These are phyloP conservation scores for Eimeria brunetti DNA, from an alignment of 169 alveolate species.

Conservation along the genomic window DNA sequence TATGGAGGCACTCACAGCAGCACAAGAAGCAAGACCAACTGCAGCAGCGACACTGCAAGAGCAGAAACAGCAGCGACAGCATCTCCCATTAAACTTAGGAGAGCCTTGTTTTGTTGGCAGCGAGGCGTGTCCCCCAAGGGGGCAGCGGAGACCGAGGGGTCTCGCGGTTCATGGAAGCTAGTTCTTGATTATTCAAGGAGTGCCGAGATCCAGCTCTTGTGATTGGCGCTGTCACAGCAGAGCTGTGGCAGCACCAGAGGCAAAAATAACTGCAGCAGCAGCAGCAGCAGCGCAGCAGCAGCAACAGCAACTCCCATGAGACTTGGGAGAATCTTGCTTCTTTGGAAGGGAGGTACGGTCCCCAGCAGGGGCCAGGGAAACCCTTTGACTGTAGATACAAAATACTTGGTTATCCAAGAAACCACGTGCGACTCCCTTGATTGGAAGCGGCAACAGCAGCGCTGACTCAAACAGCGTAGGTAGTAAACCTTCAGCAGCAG, in stretches of 20 bases:
- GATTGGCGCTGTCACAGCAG: not conserved
- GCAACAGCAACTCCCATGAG: not conserved
- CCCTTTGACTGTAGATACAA: conserved; percentile 13
- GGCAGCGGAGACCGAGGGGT: not conserved
- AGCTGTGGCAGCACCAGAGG: too few relatives aligned
- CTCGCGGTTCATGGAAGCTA: not conserved
- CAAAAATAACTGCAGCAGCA: too few relatives aligned
- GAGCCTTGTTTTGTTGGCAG: not conserved
- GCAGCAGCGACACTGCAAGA: not conserved
- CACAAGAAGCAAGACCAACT: not conserved
- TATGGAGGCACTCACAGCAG: not conserved
- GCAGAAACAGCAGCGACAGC: not conserved
- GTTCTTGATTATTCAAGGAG: not conserved
- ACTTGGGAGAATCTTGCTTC: not conserved
- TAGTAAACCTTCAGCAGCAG: not conserved
- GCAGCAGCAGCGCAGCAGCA: not conserved
- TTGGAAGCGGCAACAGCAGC: not conserved
- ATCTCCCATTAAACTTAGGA: not conserved
- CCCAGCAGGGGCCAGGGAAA: not conserved
- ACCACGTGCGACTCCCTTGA: not conserved
- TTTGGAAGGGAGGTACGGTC: not conserved
- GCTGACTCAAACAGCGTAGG: not conserved
- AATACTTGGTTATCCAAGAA: conserved; percentile 35
- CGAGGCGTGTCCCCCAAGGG: not conserved
- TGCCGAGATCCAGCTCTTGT: not conserved